Evolutionary conservation across 805 yeast species (phyloP).

Genomic region (Schwanniomyces sp.): DNA sequence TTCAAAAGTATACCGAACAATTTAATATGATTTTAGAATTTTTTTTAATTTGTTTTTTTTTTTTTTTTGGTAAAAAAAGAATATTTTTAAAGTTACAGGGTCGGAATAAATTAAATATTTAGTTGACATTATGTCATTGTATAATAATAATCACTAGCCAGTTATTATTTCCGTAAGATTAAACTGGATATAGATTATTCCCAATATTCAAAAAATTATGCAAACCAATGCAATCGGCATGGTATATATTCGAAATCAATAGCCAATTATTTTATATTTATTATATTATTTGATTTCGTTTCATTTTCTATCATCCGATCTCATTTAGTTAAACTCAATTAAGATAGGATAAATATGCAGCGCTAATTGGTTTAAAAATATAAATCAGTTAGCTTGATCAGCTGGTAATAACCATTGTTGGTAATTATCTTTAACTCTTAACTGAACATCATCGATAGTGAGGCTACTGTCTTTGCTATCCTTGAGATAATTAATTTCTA

Average conservation of each 20-base stretch:
- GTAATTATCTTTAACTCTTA: conserved; percentile 60
- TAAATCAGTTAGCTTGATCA: conserved; percentile 4
- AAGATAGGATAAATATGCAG: conserved; percentile 5
- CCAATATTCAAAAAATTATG: conserved; percentile 2
- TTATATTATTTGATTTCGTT: conserved; percentile 4
- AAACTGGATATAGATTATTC: conserved; percentile 4
- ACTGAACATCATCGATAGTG: conserved; percentile 48
- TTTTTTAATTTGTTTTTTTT: not conserved
- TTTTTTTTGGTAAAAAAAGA: not conserved
- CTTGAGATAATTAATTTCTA: conserved; percentile 46
- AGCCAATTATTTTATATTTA: not conserved
- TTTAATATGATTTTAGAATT: not conserved
- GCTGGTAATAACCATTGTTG: conserved; percentile 64
- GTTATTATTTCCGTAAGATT: not conserved
- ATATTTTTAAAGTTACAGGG: not conserved
- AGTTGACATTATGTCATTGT: not conserved
- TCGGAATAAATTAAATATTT: not conserved
- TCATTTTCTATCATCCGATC: conserved; percentile 6
- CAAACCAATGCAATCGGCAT: not conserved
- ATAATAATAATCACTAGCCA: not conserved
- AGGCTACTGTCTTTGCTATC: conserved; percentile 26
- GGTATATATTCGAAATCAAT: conserved; percentile 1
- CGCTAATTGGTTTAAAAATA: not conserved
- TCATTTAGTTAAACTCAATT: not conserved
- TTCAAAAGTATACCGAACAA: not conserved